These are phyloP conservation scores for Saccharomycopsis capsularis DNA, from an alignment of 805 yeast species.

Conservation along the genomic window DNA sequence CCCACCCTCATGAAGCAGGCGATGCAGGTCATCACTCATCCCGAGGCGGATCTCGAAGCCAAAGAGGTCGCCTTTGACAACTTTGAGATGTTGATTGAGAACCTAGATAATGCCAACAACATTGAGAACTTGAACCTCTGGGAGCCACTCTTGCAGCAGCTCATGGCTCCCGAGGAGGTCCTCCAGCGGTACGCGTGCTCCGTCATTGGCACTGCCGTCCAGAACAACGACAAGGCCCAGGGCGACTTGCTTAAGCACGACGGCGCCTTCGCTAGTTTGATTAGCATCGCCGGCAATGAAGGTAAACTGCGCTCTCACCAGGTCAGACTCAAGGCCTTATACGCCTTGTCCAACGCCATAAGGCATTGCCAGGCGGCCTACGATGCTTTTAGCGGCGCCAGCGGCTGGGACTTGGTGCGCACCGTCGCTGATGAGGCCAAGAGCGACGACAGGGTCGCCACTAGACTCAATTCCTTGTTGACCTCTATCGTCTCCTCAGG, in stretches of 20 bases:
- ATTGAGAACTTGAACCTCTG: constrained; percentile 78
- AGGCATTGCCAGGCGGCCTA: constrained; percentile 61
- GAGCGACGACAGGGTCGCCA: constrained; percentile 22
- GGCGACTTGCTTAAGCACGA: constrained; percentile 50
- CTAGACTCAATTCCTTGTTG: constrained; percentile 50
- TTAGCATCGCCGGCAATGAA: constrained; percentile 33
- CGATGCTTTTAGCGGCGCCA: constrained; percentile 42
- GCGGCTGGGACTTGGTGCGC: constrained; percentile 59
- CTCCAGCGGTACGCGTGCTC: constrained; percentile 60
- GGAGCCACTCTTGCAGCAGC: constrained; percentile 56
- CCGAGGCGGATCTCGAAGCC: constrained; percentile 53
- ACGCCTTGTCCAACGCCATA: constrained; percentile 67
- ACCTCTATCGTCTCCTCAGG: constrained; percentile 56
- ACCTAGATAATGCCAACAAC: constrained; percentile 90
- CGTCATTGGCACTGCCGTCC: constrained; percentile 84
- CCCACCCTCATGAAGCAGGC: constrained; percentile 80
- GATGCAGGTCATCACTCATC: constrained; percentile 49
- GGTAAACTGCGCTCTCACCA: constrained; percentile 30
- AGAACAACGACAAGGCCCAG: constrained; percentile 78
- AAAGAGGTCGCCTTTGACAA: constrained; percentile 78
- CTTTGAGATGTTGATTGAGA: constrained; percentile 89
- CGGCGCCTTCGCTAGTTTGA: constrained; percentile 40
- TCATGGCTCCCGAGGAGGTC: constrained; percentile 37
- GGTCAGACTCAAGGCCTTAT: constrained; percentile 49
- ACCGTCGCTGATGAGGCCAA: constrained; percentile 24